Evolutionary conservation across 352 stramenopile species (phyloP), one percentile per base, ranked within the genome.

Genomic region (Globisporangium viniferum): DNA sequence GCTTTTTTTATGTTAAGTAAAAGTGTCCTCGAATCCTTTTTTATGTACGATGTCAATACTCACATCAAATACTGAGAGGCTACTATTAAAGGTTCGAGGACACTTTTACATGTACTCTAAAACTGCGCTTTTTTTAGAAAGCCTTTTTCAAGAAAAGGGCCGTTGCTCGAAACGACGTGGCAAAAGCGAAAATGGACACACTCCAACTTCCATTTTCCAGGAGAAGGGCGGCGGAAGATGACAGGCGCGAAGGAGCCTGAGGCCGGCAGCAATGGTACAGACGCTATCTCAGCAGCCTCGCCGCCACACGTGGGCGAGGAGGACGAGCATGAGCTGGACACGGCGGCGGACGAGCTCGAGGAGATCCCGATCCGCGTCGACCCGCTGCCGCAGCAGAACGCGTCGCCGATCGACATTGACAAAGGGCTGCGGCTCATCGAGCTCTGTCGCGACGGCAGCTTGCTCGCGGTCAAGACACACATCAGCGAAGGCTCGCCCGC

Each of bases 321-420:
- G 7, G 64, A 66, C 15, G 57, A 68, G 0, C 64, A 72, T 1
- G 69, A 78, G n/a, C 68, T 73, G 18, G 24, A 63, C 15, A 31
- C 39, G 1, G 64, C 73, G 7, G 65, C 69, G 24, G 76, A 72
- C 29, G 68, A 73, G 22, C 29, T 66, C 10, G 83, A 84, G 53
- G 78, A 89, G 36, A 80, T 92, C 18, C 62, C 69, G 27, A 77
- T 92, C 53, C 82, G 82, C 35, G 72, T 81, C 4, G 83, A 91
- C 53, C 77, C 81, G 57, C 48, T 94, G 59, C 66, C 65, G 44
- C 80, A 94, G 61, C 79, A 87, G 59, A 72, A 75, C 27, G 86
- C 83, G 24, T 73, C 80, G 22, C 71, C 78, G 24, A 62, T 70
- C 5, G 86, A 93, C 61, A 72, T 83, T 29, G 86, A 90, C 62